Evolutionary conservation across 139 green algal genomes (phyloP).

Genomic region (Astrephomene gubernaculifera): DNA sequence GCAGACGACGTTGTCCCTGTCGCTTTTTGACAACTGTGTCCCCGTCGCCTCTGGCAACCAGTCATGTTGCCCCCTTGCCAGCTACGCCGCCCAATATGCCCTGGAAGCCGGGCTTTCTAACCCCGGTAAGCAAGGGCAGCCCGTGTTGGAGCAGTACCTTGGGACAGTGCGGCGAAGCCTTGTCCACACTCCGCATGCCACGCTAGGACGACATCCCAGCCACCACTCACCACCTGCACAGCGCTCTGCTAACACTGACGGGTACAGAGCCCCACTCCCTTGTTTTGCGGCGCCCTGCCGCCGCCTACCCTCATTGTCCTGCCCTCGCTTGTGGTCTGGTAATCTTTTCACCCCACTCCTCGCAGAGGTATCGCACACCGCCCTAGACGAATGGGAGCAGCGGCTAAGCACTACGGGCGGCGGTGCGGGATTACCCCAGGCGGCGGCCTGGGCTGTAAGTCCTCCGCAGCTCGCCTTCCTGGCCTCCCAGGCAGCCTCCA

Average conservation of each 20-base stretch:
- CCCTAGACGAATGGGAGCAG: constrained; percentile 1
- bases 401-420: constrained; percentile 19
- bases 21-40: neutral
- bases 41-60: too few species aligned
- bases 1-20: neutral
- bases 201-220: neutral
- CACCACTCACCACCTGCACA: neutral
- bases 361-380: neutral
- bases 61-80: neutral
- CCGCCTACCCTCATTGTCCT: neutral
- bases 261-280: neutral
- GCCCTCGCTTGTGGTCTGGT: neutral
- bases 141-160: neutral
- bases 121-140: neutral
- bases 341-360: neutral
- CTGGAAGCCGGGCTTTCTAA: neutral
- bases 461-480: constrained; percentile 22
- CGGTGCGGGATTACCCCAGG: neutral
- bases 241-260: neutral
- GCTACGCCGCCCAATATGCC: neutral
- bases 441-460: constrained; percentile 2
- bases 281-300: neutral
- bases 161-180: neutral
- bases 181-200: neutral
- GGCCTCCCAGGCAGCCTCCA: neutral